Evolutionary conservation across 2,329 filamentous ascomycete species (phyloP), one percentile per base, ranked within the genome.

Genomic region (Talaromyces sp.): DNA sequence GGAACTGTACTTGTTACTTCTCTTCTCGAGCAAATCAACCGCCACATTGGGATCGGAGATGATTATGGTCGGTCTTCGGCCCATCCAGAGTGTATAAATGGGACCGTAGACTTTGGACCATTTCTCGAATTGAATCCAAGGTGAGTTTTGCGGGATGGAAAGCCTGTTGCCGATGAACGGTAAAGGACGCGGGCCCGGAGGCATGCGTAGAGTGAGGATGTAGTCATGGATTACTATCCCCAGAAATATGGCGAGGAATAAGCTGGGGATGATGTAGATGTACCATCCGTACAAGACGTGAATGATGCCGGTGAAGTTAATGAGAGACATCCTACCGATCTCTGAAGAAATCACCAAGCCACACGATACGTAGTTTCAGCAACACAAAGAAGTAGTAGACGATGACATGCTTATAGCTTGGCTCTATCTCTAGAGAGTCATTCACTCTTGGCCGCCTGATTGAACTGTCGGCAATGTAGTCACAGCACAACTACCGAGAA

Each of bases 1-100:
- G 3, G 75, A 75, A 3, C 75, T 76, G 63, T 78, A 79, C 25
- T 73, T 72, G 39, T 64, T 67, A 1, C 76, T 75, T 57, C 73
- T 71, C 60, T 75, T 75, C 33, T 78, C 77, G 31, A 76, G 72
- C 16, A 79, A 67, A 42, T 76, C 76, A 35, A 70, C 69, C 16
- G 74, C 71, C 8, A 73, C 68, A 5, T 72, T 68, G 1, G 69
- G 71, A 48, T 72, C 71, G 11, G 73, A 71, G 6, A 77, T 69
- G 9, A 78, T 64, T 2, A 79, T 72, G 33, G 76, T 66, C 23
- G 76, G 75, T 14, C 68, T 64, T 0, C 71, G 67, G 0, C 75
- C 76, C 23, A 72, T 68, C 65, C 76, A 75, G 39, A 78, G 62
- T 8, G 73, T 73, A 31, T 74, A 64, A 11, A 78, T 75, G 0